Evolutionary conservation across 164 flowering plant genomes (phyloP).

Genomic region (Paratinospora sagittata): DNA sequence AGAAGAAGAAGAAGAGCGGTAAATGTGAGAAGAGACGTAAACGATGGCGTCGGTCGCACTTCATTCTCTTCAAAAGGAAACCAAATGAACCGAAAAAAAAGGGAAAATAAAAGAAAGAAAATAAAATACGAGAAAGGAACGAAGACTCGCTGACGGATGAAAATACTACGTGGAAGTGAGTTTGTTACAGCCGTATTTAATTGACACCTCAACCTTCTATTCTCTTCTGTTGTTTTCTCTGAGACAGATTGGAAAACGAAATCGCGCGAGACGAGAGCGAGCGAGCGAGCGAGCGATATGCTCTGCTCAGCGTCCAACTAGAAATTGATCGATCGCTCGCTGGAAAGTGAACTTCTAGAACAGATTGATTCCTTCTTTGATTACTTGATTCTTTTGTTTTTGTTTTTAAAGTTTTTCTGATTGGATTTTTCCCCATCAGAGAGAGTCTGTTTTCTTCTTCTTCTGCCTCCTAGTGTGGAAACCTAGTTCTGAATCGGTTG

Average conservation of each 20-base stretch:
- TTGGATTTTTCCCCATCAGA: background rate
- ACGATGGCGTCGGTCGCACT: background rate
- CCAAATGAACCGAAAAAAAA: too few species aligned
- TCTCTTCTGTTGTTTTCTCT: too few species aligned
- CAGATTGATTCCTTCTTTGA: slow-evolving; percentile 3
- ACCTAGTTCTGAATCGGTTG: slow-evolving; percentile 4
- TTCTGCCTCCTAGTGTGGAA: too few species aligned
- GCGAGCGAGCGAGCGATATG: too few species aligned
- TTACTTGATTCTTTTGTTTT: background rate
- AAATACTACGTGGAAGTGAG: background rate
- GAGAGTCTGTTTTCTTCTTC: background rate
- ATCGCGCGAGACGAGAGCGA: too few species aligned
- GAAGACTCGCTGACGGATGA: background rate
- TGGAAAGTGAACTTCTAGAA: slow-evolving; percentile 4
- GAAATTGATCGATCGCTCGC: slow-evolving; percentile 8
- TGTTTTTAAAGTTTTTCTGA: background rate
- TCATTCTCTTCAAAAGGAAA: background rate
- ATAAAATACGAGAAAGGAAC: background rate
- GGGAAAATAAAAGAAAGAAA: background rate
- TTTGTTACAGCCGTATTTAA: background rate
- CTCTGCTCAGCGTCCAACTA: too few species aligned
- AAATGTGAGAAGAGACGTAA: background rate
- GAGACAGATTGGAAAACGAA: too few species aligned
- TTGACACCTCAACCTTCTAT: slow-evolving; percentile 4
- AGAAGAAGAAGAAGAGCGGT: background rate